Conservation (phyloP, 176 grass and related monocot genomes). For the Puya raimondii region DNA sequence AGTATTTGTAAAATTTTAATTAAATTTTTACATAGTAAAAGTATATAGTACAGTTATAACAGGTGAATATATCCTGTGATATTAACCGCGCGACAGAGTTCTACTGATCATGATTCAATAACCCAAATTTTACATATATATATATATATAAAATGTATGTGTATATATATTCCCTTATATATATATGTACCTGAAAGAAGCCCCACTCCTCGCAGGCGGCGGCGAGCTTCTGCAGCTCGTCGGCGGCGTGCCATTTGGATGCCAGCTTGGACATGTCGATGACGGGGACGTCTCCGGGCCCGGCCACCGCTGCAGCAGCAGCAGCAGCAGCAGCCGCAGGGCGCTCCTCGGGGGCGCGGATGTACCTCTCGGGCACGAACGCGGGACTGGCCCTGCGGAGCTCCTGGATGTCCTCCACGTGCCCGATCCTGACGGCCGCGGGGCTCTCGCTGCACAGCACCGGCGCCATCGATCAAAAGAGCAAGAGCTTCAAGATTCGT, state of each 20-base stretch:
- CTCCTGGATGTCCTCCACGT: slow-evolving; percentile 70
- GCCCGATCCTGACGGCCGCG: slow-evolving; percentile 25
- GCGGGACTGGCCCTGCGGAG: slow-evolving; percentile 23
- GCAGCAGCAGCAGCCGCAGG: slow-evolving; percentile 19
- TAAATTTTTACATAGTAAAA: no score
- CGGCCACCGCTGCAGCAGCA: no score
- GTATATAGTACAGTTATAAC: no score
- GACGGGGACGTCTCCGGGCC: slow-evolving; percentile 36
- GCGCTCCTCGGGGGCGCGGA: slow-evolving; percentile 42
- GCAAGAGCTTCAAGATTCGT: no score
- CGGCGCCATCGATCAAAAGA: neutral
- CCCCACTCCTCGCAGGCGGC: slow-evolving; percentile 76
- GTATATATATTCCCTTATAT: neutral
- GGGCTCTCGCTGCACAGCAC: neutral
- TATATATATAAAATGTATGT: neutral
- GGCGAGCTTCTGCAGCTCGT: slow-evolving; percentile 38
- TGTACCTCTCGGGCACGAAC: slow-evolving; percentile 51
- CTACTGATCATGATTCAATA: no score
- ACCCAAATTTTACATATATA: no score
- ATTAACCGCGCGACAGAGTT: neutral
- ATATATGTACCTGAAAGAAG: slow-evolving; percentile 58
- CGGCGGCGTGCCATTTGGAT: neutral
- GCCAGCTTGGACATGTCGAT: slow-evolving; percentile 50
- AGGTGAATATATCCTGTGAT: no score
- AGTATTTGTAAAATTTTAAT: no score